Evolutionary conservation across 768 basidiomycete genomes (phyloP), one percentile per base, ranked within the genome.

Genomic region (Termitomyces eurrhizus): DNA sequence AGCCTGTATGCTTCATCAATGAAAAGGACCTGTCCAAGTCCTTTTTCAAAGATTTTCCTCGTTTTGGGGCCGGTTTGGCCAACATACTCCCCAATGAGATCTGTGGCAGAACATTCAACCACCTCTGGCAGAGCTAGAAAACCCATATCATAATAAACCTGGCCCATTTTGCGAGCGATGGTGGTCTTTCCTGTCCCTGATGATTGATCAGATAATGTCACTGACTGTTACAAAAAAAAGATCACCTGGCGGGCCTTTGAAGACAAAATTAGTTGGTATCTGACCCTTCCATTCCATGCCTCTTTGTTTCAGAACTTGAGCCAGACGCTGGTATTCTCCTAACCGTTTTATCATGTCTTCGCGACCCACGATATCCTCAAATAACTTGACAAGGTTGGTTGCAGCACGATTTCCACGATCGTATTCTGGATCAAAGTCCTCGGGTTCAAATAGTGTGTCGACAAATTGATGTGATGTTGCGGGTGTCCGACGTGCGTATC

Each of bases 111-210:
- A 67, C 86, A 86, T 68, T 90, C 88, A 8, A 81, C 67, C 45
- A 90, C 86, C n/a, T 86, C 78, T 13, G 58, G 39, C 9, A 67
- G 68, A 7, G 71, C 66, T 0, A 86, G 68, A 61, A 85, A 76
- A 0, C 85, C 85, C 83, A 87, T 85, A 62, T 87, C 82, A 56
- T 78, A 86, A 64, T 81, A 87, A 16, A 87, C 81, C 58, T 85
- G 76, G 0, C 86, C 85, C 61, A 87, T 77, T 64, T 87, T 87
- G 3, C 85, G 75, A 1, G 85, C 85, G 0, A 79, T 78, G 0
- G 85, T 87, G 1, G 86, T 87, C 59, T 87, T 87, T 16, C 86
- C 85, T 0, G 85, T 86, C 4, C 86, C 86, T 86, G 9, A 26
- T 24, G 5, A 26, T 24, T 26, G 5, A 46, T 46, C 5, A 46